Percentiles rank a stretch among this genome's conserved stretches.
phyloP scores from a whole-genome alignment of 1,284 basidiomycete species.

The Vanrija pseudolonga region DNA sequence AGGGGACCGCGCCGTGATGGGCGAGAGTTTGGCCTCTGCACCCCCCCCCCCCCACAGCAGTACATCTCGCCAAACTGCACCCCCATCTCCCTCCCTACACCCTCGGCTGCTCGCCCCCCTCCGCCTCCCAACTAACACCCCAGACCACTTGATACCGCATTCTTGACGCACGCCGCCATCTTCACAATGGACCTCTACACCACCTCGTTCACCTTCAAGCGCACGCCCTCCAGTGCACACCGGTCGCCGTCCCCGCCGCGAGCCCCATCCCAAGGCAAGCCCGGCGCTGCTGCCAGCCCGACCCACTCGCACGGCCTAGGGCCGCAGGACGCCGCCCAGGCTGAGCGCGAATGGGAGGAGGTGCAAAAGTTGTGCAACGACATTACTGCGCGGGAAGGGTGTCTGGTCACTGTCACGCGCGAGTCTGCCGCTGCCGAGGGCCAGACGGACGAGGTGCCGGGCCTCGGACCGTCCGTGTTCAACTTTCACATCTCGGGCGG shows the following conservation, averaged over 20 bases:
- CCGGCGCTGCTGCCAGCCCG: slow-evolving; percentile 26
- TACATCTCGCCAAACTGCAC: too few relatives aligned
- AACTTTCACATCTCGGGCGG: slow-evolving; percentile 88
- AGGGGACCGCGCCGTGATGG: too few relatives aligned
- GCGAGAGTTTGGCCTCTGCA: too few relatives aligned
- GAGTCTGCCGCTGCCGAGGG: slow-evolving; percentile 38
- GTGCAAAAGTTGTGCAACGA: slow-evolving; percentile 77
- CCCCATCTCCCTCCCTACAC: too few relatives aligned
- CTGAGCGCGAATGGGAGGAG: slow-evolving; percentile 55
- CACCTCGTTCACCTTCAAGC: slow-evolving; percentile 58
- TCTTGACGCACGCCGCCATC: neutral
- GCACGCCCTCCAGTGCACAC: slow-evolving; percentile 8
- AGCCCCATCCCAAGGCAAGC: slow-evolving; percentile 20
- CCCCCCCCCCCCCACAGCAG: too few relatives aligned
- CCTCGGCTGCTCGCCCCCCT: too few relatives aligned
- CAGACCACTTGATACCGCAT: too few relatives aligned
- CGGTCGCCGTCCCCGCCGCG: slow-evolving; percentile 8
- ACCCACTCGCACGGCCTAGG: slow-evolving; percentile 19
- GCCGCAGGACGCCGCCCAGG: slow-evolving; percentile 20
- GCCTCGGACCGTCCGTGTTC: slow-evolving; percentile 51
- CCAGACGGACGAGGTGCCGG: too few relatives aligned
- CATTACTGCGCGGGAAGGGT: slow-evolving; percentile 73
- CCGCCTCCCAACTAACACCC: too few relatives aligned
- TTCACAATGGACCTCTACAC: slow-evolving; percentile 83
- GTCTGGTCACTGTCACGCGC: slow-evolving; percentile 72